Evolutionary conservation across 2,329 filamentous ascomycete genomes (phyloP).

Genomic region (Trichoderma atrobrunneum): DNA sequence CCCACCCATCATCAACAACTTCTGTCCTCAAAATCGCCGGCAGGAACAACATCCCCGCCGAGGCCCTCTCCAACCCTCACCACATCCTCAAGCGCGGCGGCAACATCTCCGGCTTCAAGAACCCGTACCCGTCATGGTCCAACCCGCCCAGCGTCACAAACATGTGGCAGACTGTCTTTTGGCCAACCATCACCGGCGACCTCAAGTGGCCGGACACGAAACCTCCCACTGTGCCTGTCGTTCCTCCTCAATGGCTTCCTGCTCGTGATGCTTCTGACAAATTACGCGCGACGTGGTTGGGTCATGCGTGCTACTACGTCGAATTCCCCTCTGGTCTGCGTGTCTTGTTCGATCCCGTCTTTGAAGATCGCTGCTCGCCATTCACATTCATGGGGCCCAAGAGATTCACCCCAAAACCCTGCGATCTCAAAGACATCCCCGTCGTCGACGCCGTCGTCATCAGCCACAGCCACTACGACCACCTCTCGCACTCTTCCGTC

Average conservation of each 20-base stretch:
- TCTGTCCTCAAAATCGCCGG: constrained; percentile 36
- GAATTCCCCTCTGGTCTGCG: constrained; percentile 85
- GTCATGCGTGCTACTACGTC: constrained; percentile 89
- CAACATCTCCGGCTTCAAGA: constrained; percentile 44
- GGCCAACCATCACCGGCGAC: constrained; percentile 42
- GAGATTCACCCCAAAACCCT: constrained; percentile 75
- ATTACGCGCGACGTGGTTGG: constrained; percentile 88
- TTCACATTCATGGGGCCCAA: constrained; percentile 68
- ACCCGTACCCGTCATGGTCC: constrained; percentile 49
- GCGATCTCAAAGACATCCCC: constrained; percentile 74
- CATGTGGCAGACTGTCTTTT: constrained; percentile 34
- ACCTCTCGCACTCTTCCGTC: constrained; percentile 75
- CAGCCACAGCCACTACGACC: constrained; percentile 90
- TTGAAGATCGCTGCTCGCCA: constrained; percentile 82
- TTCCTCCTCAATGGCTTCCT: constrained; percentile 64
- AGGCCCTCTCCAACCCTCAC: constrained; percentile 46
- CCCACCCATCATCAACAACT: constrained; percentile 24
- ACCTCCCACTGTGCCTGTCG: constrained; percentile 64
- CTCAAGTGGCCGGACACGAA: constrained; percentile 56
- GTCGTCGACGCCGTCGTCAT: constrained; percentile 75
- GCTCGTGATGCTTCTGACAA: constrained; percentile 53
- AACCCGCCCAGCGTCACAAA: constrained; percentile 24
- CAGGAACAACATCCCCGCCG: constrained; percentile 38
- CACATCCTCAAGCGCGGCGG: constrained; percentile 44
- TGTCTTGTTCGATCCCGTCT: constrained; percentile 91